A percentile compares a stretch with the other conserved stretches of the same genome.
Conservation (phyloP, 2,329 filamentous ascomycete genomes). For the Ophidiomyces ophidiicola region DNA sequence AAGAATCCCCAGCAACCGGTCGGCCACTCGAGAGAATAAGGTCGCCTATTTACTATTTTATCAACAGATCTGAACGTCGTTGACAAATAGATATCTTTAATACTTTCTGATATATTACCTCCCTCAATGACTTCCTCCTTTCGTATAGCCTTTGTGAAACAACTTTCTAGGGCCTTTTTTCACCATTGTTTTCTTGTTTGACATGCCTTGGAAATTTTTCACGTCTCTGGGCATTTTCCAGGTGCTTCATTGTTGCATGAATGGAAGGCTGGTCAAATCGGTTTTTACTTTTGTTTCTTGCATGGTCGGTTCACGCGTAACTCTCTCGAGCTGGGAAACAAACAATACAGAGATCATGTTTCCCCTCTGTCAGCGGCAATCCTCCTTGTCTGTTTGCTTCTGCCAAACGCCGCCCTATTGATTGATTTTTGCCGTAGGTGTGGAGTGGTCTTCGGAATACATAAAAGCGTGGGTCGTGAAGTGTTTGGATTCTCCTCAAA, state of each 20-base stretch:
- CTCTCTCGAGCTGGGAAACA: not conserved
- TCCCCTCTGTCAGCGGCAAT: not conserved
- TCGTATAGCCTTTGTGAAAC: no score
- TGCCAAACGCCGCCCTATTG: not conserved
- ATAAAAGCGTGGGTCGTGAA: conserved; percentile 8
- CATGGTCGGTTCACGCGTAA: conserved; percentile 3
- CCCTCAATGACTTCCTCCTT: no score
- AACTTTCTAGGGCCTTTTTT: no score
- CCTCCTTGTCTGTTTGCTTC: not conserved
- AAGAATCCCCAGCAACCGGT: conserved; percentile 45
- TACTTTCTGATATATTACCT: not conserved
- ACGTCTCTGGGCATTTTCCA: not conserved
- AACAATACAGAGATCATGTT: not conserved
- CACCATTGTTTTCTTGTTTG: no score
- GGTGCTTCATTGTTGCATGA: not conserved
- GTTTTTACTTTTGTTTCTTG: conserved; percentile 4
- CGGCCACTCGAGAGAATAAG: conserved; percentile 75
- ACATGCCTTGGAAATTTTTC: conserved; percentile 1
- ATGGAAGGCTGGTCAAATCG: conserved; percentile 1
- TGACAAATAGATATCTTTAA: not conserved
- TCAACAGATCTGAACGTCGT: conserved; percentile 47
- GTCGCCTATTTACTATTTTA: conserved; percentile 96
- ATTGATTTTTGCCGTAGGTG: conserved; percentile 4
- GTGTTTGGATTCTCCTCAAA: conserved; percentile 2
- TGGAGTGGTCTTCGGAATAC: conserved; percentile 3